Evolutionary conservation across 805 yeast genomes (phyloP), one percentile per base, ranked within the genome.

Genomic region (Myxozyma mucilagina): DNA sequence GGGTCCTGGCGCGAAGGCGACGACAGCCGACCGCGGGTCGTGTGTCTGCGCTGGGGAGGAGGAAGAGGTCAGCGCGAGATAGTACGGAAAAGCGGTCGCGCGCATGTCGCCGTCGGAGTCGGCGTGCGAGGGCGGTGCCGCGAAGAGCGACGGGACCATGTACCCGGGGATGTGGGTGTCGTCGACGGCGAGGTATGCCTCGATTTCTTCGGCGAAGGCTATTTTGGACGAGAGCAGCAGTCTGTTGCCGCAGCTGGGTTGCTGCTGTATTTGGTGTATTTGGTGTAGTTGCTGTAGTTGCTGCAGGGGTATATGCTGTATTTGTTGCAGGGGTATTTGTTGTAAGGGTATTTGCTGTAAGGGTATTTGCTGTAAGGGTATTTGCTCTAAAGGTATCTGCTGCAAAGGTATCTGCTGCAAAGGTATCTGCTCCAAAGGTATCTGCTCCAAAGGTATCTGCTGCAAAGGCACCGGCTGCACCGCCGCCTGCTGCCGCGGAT

Each of bases 131-230:
- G 53, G 49, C 0, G 53, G 54, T 7, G 63, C 54, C 8, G 57
- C 57, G 24, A 60, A 60, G 2, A 56, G 60, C 11, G 47, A 24
- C 20, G 60, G 54, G 13, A 59, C 50, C 18, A 55, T 29, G 56
- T 50, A 51, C 1, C 50, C 56, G 10, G 63, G 56, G 18, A 55
- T 44, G 35, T 32, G 47, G 13, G 56, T 36, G 31, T 54, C 62
- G 35, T 57, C 50, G 8, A 41, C 59, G 7, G 49, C 11, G 50
- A 36, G 47, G 29, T 59, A 50, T 10, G 56, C 24, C 20, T 59
- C 62, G 34, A 50, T 39, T 31, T 48, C 56, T 4, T 59, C 54
- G 45, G 13, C 8, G 43, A 50, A 39, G 54, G 36, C 6, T 8
- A n/a, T 8, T 39, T n/a, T 9, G 36, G 20, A 6, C 45, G 44